Percentiles rank a stretch among this genome's conserved stretches.
phyloP scores from a whole-genome alignment of 2,329 filamentous ascomycete species.

The Trichoderma sp. region DNA sequence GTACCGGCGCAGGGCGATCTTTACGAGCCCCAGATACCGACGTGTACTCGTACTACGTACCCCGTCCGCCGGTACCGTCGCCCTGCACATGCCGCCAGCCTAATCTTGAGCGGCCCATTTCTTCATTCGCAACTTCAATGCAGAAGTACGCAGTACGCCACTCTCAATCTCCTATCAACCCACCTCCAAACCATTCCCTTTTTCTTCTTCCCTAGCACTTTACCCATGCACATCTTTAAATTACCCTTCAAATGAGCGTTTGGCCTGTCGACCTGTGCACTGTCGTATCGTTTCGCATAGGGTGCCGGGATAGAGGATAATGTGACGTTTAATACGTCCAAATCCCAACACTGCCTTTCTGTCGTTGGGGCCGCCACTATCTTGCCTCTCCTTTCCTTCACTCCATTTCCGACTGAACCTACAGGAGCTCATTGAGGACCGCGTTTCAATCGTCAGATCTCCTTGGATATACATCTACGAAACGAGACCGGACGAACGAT shows the following conservation, averaged over 20 bases:
- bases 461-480: not conserved
- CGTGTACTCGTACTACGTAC: not conserved
- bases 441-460: not conserved
- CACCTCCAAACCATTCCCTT: not conserved
- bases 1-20: not conserved
- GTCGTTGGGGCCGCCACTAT: not conserved
- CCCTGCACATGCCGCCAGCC: not conserved
- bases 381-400: not conserved
- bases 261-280: not conserved
- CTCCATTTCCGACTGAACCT: not conserved
- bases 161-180: not conserved
- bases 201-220: not conserved
- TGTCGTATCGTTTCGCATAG: not conserved
- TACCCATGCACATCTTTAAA: not conserved
- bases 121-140: not conserved
- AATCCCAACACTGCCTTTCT: not conserved
- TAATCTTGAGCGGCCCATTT: not conserved
- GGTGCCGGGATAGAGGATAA: not conserved
- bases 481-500: not conserved
- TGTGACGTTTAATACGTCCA: constrained; percentile 3
- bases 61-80: not conserved
- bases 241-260: constrained; percentile 12
- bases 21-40: not conserved
- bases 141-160: not conserved
- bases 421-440: not conserved